Conservation (phyloP, 345 rosid species). For the Isatis tinctoria region DNA sequence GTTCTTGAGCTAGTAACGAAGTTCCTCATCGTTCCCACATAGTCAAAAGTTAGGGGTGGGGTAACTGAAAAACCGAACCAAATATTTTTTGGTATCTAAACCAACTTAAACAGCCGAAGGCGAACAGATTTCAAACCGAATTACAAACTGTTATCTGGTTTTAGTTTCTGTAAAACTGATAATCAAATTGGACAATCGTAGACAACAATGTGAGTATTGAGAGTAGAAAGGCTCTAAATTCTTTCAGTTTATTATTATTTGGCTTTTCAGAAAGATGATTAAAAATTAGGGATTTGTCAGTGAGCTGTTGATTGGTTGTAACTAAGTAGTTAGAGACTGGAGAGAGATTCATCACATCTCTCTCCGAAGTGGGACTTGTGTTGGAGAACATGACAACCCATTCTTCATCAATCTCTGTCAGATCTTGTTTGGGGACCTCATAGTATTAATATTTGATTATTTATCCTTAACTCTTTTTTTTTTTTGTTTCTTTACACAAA, state of each 20-base stretch:
- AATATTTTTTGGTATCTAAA: not conserved
- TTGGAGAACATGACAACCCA: slow-evolving; percentile 41
- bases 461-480: slow-evolving; percentile 10
- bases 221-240: slow-evolving; percentile 10
- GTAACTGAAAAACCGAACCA: not conserved
- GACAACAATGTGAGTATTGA: not conserved
- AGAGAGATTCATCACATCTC: not conserved
- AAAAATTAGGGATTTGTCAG: slow-evolving; percentile 11
- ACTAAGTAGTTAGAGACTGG: slow-evolving; percentile 21
- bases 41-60: not conserved
- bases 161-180: not conserved
- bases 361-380: slow-evolving; percentile 36
- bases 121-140: not conserved
- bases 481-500: not conserved
- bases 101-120: not conserved
- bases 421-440: slow-evolving; percentile 33
- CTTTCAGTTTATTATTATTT: not conserved
- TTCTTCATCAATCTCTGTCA: slow-evolving; percentile 33
- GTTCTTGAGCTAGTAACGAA: not conserved
- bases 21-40: not conserved
- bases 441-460: slow-evolving; percentile 13
- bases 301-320: slow-evolving; percentile 37
- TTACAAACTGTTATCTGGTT: not conserved
- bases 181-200: not conserved
- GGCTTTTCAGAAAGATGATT: not conserved